Evolutionary conservation across 2,329 filamentous ascomycete genomes (phyloP).

Genomic region (Xylariales sp.): DNA sequence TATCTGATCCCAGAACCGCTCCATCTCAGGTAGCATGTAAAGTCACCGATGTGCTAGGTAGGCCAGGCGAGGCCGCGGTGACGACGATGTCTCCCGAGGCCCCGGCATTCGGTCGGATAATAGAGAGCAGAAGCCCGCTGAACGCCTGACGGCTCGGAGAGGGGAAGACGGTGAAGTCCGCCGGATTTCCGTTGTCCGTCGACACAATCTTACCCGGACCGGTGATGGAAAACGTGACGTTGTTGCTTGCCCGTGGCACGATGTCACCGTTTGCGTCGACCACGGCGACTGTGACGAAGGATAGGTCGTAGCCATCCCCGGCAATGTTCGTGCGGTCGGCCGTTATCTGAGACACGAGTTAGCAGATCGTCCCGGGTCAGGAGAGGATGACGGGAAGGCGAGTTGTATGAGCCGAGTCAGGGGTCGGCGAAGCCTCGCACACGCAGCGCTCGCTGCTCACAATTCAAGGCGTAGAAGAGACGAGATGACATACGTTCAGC

Average conservation of each 20-base stretch:
- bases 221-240: conserved; percentile 57
- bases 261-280: conserved; percentile 57
- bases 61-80: conserved; percentile 38
- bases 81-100: conserved; percentile 44
- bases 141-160: conserved; percentile 55
- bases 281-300: conserved; percentile 59
- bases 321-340: conserved; percentile 55
- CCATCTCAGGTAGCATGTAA: conserved; percentile 28
- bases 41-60: conserved; percentile 36
- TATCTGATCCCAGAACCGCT: neutral
- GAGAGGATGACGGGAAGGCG: neutral
- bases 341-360: conserved; percentile 39
- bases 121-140: conserved; percentile 55
- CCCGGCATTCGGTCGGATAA: conserved; percentile 51
- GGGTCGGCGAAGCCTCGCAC: neutral
- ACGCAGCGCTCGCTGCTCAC: neutral
- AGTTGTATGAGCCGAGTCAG: neutral
- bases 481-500: conserved; percentile 43
- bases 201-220: conserved; percentile 60
- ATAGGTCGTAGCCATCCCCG: conserved; percentile 58
- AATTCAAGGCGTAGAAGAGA: neutral
- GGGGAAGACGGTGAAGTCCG: conserved; percentile 58
- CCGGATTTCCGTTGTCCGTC: conserved; percentile 64
- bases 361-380: neutral
- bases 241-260: conserved; percentile 57